Evolutionary conservation across 2,329 filamentous ascomycete genomes (phyloP).

Genomic region (Ophiostoma perfectum): DNA sequence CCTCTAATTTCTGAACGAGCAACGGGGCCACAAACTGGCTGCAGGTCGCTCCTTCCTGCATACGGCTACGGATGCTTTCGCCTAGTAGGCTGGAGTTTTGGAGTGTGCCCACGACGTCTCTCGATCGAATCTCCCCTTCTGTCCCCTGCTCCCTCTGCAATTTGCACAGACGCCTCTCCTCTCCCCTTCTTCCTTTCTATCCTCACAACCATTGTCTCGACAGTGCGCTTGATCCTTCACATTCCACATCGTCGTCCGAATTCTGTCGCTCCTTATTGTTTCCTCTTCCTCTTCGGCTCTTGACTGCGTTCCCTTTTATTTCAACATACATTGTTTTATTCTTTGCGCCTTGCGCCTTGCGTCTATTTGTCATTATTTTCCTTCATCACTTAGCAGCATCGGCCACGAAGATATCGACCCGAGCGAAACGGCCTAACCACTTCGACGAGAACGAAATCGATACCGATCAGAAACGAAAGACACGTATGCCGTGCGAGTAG

Average conservation of each 20-base stretch:
- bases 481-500: not conserved
- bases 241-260: not conserved
- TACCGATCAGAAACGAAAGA: not conserved
- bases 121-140: slow-evolving; percentile 1
- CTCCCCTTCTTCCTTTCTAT: not conserved
- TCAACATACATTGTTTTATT: not conserved
- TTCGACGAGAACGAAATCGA: not conserved
- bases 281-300: not conserved
- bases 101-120: slow-evolving; percentile 9
- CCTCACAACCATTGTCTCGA: not conserved
- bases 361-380: not conserved
- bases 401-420: slow-evolving; percentile 3
- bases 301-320: not conserved
- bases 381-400: not conserved
- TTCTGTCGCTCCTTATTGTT: not conserved
- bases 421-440: not conserved
- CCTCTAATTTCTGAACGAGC: not conserved
- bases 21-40: slow-evolving; percentile 10
- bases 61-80: slow-evolving; percentile 8
- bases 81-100: slow-evolving; percentile 10
- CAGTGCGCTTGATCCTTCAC: not conserved
- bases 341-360: too few species aligned
- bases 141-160: not conserved
- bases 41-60: slow-evolving; percentile 11
- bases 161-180: not conserved